Evolutionary conservation across 129 eudicot species (phyloP).

Genomic region (Arctium lappa): DNA sequence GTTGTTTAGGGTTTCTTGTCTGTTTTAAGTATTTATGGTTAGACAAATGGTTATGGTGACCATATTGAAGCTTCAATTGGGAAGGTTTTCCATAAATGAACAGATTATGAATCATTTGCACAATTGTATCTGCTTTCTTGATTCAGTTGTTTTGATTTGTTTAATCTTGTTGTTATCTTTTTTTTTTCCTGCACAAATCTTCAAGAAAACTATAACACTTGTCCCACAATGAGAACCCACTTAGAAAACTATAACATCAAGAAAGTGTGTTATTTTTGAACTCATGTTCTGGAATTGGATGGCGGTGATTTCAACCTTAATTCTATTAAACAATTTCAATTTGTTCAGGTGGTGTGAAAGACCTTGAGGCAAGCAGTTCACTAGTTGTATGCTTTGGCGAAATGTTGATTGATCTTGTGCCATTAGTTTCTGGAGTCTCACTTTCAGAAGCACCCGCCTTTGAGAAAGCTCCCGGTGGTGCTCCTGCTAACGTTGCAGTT

Average conservation of each 20-base stretch:
- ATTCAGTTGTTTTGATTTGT: not conserved
- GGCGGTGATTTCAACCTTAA: not conserved
- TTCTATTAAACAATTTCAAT: not conserved
- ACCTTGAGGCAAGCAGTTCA: conserved; percentile 25
- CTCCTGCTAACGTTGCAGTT: conserved; percentile 93
- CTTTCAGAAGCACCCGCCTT: conserved; percentile 77
- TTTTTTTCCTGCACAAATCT: not conserved
- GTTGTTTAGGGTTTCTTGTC: too few relatives aligned
- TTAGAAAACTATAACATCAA: not conserved
- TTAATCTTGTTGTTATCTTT: not conserved
- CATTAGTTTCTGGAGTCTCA: conserved; percentile 66
- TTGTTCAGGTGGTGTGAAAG: conserved; percentile 20
- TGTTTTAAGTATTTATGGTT: too few relatives aligned
- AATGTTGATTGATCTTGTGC: conserved; percentile 78
- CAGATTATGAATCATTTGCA: too few relatives aligned
- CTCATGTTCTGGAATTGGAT: not conserved
- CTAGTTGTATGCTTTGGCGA: conserved; percentile 78
- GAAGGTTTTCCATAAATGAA: too few relatives aligned
- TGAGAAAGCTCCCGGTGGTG: conserved; percentile 81
- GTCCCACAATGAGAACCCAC: not conserved
- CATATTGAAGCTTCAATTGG: too few relatives aligned
- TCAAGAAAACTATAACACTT: not conserved
- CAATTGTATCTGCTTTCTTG: not conserved
- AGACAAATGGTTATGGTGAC: too few relatives aligned
- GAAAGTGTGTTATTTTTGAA: not conserved